Evolutionary conservation across 176 grass and related monocot species (phyloP).

Genomic region (Zoysia japonica): DNA sequence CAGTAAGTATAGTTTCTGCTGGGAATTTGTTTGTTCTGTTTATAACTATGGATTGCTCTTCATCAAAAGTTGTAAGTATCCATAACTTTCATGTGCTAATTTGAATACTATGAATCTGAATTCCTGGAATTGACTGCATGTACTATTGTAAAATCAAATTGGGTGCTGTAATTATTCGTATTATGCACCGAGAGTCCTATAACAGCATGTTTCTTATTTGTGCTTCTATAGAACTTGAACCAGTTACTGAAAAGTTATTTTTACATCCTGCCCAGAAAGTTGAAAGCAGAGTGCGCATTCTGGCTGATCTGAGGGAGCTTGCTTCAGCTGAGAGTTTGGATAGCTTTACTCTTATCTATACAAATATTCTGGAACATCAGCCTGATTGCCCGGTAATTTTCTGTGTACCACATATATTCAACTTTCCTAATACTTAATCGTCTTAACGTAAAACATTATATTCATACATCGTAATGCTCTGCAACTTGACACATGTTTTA

Average conservation of each 20-base stretch:
- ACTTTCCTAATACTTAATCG: constrained; percentile 11
- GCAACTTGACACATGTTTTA: constrained; percentile 30
- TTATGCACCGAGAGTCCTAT: constrained; percentile 10
- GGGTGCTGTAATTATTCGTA: background rate
- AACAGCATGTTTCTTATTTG: background rate
- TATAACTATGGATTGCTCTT: constrained; percentile 9
- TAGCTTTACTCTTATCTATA: constrained; percentile 96
- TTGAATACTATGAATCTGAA: too few species aligned
- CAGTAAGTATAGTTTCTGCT: constrained; percentile 65
- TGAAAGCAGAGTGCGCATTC: constrained; percentile 89
- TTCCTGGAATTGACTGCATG: background rate
- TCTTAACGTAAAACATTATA: background rate
- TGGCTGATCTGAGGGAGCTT: constrained; percentile 95
- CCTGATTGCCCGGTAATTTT: constrained; percentile 93
- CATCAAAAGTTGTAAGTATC: constrained; percentile 9
- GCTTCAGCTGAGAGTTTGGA: constrained; percentile 98
- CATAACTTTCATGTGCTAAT: background rate
- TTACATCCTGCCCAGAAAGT: constrained; percentile 74
- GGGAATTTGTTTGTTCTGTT: constrained; percentile 28
- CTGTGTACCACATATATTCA: constrained; percentile 19
- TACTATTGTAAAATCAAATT: constrained; percentile 28
- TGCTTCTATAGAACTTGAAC: constrained; percentile 31
- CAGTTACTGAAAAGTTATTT: constrained; percentile 20
- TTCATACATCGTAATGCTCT: constrained; percentile 17
- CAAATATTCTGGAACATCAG: constrained; percentile 98